phyloP scores from a whole-genome alignment of 2,329 filamentous ascomycete species.

The Coniochaeta sp. region DNA sequence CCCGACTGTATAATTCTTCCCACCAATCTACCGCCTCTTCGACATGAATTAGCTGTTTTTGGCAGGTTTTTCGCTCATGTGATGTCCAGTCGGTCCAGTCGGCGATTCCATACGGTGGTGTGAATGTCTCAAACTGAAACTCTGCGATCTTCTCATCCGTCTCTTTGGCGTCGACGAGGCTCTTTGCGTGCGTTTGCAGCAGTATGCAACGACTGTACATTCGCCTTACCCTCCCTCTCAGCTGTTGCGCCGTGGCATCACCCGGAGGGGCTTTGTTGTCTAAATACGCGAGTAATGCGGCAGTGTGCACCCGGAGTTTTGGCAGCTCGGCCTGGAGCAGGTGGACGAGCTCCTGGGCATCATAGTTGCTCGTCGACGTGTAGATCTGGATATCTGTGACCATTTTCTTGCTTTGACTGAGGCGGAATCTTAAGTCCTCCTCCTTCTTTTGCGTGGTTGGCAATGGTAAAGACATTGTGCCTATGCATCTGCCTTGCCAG shows the following conservation, averaged over 20 bases:
- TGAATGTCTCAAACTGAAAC: not conserved
- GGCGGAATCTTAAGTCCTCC: not conserved
- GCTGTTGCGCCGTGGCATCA: not conserved
- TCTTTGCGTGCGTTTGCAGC: not conserved
- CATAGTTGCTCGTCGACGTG: not conserved
- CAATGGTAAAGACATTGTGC: not conserved
- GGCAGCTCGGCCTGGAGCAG: too few relatives aligned
- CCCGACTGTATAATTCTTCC: not conserved
- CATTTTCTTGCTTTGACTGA: not conserved
- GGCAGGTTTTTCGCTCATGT: not conserved
- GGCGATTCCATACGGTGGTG: not conserved
- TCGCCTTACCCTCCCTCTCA: not conserved
- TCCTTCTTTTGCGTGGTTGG: not conserved
- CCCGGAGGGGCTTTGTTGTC: not conserved
- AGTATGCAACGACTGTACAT: not conserved
- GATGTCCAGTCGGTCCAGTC: not conserved
- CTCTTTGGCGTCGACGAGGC: not conserved
- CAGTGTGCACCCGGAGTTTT: too few relatives aligned
- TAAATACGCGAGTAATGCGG: not conserved
- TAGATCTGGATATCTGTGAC: not conserved
- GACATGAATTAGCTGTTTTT: not conserved
- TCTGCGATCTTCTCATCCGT: not conserved
- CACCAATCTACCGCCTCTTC: not conserved
- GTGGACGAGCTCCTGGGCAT: not conserved
- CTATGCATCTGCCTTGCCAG: not conserved